phyloP scores from a whole-genome alignment of 371 early-diverging fungal genomes.

The Phascolomyces articulosus region DNA sequence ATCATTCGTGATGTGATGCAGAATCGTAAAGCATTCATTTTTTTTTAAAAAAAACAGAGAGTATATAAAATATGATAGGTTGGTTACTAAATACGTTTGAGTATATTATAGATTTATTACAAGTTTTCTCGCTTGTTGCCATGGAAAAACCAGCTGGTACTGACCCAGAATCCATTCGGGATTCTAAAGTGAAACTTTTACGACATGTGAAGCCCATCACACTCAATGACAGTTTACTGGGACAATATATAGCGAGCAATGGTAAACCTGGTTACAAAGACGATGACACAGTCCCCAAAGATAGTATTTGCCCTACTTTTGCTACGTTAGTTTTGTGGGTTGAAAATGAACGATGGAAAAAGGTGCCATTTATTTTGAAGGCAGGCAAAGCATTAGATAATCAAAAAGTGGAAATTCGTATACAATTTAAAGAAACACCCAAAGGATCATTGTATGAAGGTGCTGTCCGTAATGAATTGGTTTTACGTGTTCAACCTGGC shows the following conservation, averaged over 20 bases:
- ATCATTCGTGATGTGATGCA: conserved; percentile 99
- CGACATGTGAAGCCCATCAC: conserved; percentile 78
- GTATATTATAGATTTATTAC: conserved; percentile 69
- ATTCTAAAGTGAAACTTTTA: conserved; percentile 91
- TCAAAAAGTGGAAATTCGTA: conserved; percentile 91
- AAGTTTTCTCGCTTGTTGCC: conserved; percentile 89
- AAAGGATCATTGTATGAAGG: conserved; percentile 73
- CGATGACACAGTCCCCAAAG: conserved; percentile 82
- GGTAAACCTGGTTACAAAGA: conserved; percentile 88
- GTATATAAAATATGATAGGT: too few relatives aligned
- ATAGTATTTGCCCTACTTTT: conserved; percentile 89
- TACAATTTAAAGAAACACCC: conserved; percentile 92
- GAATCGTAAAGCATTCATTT: conserved; percentile 70
- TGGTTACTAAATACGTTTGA: too few relatives aligned
- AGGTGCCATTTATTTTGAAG: conserved; percentile 96
- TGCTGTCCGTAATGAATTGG: conserved; percentile 89
- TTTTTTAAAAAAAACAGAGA: too few relatives aligned
- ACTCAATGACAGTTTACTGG: conserved; percentile 81
- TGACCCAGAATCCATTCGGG: conserved; percentile 89
- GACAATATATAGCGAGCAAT: conserved; percentile 88
- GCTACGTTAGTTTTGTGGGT: conserved; percentile 87
- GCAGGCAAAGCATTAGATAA: conserved; percentile 96
- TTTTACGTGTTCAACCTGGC: conserved; percentile 93
- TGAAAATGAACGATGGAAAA: conserved; percentile 95
- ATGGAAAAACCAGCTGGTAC: conserved; percentile 90